Percentiles rank a stretch among this genome's conserved stretches.
phyloP scores from a whole-genome alignment of 805 yeast genomes.

The Yarrowia phangngaensis region DNA sequence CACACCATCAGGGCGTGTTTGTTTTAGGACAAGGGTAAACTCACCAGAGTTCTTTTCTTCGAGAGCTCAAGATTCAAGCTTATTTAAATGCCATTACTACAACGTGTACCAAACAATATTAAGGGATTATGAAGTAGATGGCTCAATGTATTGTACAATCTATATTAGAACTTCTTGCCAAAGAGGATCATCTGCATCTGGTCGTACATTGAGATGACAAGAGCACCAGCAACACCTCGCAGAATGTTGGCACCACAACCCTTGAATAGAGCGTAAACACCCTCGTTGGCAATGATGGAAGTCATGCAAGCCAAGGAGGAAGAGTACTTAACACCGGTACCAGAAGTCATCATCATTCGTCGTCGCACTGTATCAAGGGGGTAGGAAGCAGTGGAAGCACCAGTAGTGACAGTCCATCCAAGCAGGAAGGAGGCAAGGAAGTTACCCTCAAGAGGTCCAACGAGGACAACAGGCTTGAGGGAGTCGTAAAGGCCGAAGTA shows the following conservation, averaged over 20 bases:
- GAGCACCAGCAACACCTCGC: constrained; percentile 99
- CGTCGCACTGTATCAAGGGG: constrained; percentile 99
- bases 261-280: constrained; percentile 89
- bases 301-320: constrained; percentile 93
- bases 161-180: constrained; percentile 89
- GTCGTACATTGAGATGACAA: constrained; percentile 97
- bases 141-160: too few relatives aligned
- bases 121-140: too few relatives aligned
- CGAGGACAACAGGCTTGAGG: constrained; percentile 88
- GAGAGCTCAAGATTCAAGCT: too few relatives aligned
- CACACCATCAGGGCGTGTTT: too few relatives aligned
- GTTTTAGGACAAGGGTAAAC: too few relatives aligned
- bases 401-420: constrained; percentile 98
- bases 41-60: too few relatives aligned
- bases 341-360: constrained; percentile 99
- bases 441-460: constrained; percentile 90
- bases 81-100: too few relatives aligned
- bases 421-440: constrained; percentile 93
- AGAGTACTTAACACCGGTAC: constrained; percentile 94
- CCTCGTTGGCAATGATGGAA: constrained; percentile 92
- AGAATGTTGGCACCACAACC: constrained; percentile 99
- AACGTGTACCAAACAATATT: too few relatives aligned
- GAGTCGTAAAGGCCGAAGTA: constrained; percentile 98
- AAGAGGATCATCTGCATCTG: constrained; percentile 90
- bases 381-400: constrained; percentile 98